Evolutionary conservation across 2,329 filamentous ascomycete species (phyloP), one percentile per base, ranked within the genome.

Genomic region (Penicillium glabrum): DNA sequence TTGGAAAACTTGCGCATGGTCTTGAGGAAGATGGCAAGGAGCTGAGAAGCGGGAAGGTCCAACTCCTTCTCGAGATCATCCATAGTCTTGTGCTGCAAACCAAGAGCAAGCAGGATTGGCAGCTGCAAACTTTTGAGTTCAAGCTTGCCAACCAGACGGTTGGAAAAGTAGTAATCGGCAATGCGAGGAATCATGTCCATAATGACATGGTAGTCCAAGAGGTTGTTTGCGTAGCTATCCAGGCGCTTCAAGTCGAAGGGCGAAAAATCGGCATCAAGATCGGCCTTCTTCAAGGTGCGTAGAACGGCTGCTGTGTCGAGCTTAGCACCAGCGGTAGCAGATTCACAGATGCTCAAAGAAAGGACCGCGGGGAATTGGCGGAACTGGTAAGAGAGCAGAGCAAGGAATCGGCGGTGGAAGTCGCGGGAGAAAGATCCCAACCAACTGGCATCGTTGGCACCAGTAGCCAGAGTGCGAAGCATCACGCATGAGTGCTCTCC

Each of bases 401-500:
- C 86, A 48, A 96, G 80, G 80, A 98, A 98, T n/a, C 96, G 88
- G 61, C 86, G 88, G 70, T 98, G 93, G 83, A 98, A 99, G 74
- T 99, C 95, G 60, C 89, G 86, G 4, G 93, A 85, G 70, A 96
- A 99, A 2, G 92, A 91, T 16, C 90, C 91, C 0, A 98, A 86
- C 95, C 95, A 98, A 67, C 85, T 86, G 55, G 80, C 81, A 64
- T 96, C 91, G 43, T 86, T 87, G 27, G 76, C 72, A 26, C 79
- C 77, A 0, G 76, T 75, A 50, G 80, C 74, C 3, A 99, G 82
- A 1, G 92, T 89, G 56, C 91, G 86, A 48, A 99, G 83, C 96
- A 99, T 99, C 27, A 99, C 93, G 71, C 92, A 97, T 0, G 95
- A 96, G 73, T 99, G 95, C 76, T 99, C 95, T 54, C 95, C 95